A percentile compares a stretch with the other conserved stretches of the same genome.
Evolutionary conservation across 2,329 filamentous ascomycete genomes (phyloP).

Genomic region (Colletotrichum scovillei): DNA sequence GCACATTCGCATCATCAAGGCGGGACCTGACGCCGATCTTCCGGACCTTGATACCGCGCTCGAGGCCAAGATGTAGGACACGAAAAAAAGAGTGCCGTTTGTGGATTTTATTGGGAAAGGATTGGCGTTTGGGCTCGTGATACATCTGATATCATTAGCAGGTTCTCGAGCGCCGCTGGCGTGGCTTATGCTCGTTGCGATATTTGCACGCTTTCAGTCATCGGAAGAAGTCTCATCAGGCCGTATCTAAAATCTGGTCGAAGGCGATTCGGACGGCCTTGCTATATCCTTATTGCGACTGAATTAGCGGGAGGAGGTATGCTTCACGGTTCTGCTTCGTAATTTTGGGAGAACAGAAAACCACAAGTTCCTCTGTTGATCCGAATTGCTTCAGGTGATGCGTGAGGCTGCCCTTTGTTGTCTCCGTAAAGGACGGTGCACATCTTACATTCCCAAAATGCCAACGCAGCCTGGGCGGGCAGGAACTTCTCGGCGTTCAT

Average conservation of each 20-base stretch:
- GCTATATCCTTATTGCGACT: background rate
- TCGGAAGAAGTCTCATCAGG: background rate
- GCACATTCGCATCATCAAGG: conserved; percentile 65
- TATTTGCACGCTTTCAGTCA: background rate
- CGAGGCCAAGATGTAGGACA: background rate
- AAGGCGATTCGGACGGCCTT: background rate
- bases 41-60: conserved; percentile 34
- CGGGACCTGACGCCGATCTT: conserved; percentile 35
- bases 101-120: background rate
- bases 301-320: background rate
- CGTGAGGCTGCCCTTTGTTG: background rate
- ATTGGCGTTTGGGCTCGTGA: conserved; percentile 1
- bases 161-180: background rate
- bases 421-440: background rate
- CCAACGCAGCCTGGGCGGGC: too few species aligned
- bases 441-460: background rate
- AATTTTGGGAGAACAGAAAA: background rate
- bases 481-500: background rate
- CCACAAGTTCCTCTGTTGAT: background rate
- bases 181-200: background rate
- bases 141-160: background rate
- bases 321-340: background rate
- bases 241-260: background rate
- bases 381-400: background rate
- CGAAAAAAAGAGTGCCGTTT: background rate